Evolutionary conservation across 139 green algal genomes (phyloP).

Genomic region (Microglena sp.): DNA sequence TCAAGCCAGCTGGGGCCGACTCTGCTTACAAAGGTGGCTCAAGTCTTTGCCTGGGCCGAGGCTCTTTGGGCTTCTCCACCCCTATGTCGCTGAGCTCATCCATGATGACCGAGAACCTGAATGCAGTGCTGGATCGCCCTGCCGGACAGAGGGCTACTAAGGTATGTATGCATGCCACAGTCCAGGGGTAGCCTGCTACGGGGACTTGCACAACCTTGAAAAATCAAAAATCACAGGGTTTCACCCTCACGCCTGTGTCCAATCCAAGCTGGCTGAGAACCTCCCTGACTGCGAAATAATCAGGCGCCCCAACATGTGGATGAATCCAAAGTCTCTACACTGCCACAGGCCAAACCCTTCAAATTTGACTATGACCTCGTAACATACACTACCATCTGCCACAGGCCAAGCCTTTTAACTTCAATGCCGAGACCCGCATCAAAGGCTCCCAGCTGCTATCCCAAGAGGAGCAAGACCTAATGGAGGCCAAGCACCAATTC

Average conservation of each 20-base stretch:
- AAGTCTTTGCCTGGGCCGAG: background rate
- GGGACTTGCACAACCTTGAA: background rate
- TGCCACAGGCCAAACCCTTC: constrained; percentile 23
- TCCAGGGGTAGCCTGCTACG: background rate
- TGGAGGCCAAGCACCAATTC: constrained; percentile 17
- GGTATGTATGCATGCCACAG: background rate
- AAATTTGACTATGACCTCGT: no score
- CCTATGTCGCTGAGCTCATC: background rate
- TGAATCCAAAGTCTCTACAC: background rate
- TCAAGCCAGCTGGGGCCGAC: background rate
- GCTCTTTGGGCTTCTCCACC: background rate
- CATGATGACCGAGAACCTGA: background rate
- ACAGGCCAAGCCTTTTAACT: constrained; percentile 15
- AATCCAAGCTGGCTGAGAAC: background rate
- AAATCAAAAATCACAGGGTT: background rate
- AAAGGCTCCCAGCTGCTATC: constrained; percentile 8
- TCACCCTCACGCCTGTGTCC: background rate
- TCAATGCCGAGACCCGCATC: constrained; percentile 1
- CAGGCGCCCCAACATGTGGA: no score
- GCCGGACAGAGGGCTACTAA: no score
- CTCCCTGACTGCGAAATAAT: no score
- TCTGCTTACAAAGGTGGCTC: background rate
- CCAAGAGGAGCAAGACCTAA: constrained; percentile 17
- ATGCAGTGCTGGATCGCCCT: background rate
- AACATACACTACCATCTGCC: no score